Conservation (phyloP, 129 eudicot genomes). For the Escallonia rubra region DNA sequence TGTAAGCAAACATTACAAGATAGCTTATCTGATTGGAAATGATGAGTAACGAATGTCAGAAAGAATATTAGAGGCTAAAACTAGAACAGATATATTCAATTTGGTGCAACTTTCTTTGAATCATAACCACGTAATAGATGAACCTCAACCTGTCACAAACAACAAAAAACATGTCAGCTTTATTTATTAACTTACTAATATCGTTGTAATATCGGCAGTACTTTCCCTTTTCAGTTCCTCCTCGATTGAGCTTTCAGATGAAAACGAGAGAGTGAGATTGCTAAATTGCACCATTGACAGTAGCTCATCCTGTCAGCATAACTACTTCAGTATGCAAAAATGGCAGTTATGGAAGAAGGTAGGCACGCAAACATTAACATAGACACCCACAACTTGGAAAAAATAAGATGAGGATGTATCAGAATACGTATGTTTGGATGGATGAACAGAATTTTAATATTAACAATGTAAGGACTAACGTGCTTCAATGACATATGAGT, state of each 20-base stretch:
- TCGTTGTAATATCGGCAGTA: constrained; percentile 63
- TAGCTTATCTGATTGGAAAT: constrained; percentile 51
- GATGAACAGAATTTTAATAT: too few relatives aligned
- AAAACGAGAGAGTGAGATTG: constrained; percentile 58
- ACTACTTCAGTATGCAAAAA: not conserved
- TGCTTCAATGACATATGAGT: too few relatives aligned
- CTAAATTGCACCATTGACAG: constrained; percentile 51
- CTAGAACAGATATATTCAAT: not conserved
- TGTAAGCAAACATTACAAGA: constrained; percentile 80
- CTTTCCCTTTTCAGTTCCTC: constrained; percentile 76
- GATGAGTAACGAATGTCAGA: constrained; percentile 2
- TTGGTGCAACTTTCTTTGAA: not conserved
- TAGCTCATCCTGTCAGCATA: constrained; percentile 46
- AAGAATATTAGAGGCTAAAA: not conserved
- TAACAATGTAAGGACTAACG: too few relatives aligned
- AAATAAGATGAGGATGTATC: not conserved
- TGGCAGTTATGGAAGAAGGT: too few relatives aligned
- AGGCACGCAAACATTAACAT: too few relatives aligned
- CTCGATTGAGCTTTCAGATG: constrained; percentile 71
- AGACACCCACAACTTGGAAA: not conserved
- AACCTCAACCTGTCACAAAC: not conserved
- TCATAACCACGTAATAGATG: not conserved
- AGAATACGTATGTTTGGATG: not conserved
- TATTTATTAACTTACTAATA: constrained; percentile 26
- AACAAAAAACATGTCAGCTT: not conserved